These are phyloP conservation scores for Acanthochlamys bracteata DNA, from an alignment of 106 monocot species.

Conservation along the genomic window DNA sequence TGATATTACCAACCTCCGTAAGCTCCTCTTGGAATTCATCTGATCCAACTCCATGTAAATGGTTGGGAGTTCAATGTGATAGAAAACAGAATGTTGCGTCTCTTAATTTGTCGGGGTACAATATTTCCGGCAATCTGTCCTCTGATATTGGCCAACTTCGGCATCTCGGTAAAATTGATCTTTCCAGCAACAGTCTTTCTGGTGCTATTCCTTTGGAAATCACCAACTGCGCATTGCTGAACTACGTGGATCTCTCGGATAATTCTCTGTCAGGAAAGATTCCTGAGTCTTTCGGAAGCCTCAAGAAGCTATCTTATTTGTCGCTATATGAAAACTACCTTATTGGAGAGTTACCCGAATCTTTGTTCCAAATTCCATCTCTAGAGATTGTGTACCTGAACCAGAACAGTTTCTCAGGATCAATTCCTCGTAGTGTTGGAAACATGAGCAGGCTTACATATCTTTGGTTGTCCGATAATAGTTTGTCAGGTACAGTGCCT, in stretches of 20 bases:
- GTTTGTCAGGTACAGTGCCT: constrained; percentile 49
- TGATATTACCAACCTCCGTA: constrained; percentile 31
- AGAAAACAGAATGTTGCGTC: constrained; percentile 16
- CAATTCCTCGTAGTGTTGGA: constrained; percentile 31
- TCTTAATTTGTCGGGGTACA: constrained; percentile 20
- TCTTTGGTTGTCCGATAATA: constrained; percentile 48
- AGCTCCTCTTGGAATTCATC: constrained; percentile 49
- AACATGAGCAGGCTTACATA: constrained; percentile 16
- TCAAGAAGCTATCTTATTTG: constrained; percentile 25
- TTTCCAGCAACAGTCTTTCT: constrained; percentile 26
- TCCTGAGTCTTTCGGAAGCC: constrained; percentile 30
- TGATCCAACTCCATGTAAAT: constrained; percentile 41
- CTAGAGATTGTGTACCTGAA: constrained; percentile 41
- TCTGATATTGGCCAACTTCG: constrained; percentile 37
- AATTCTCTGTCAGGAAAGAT: constrained; percentile 54
- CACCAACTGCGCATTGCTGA: constrained; percentile 49
- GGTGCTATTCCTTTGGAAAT: constrained; percentile 49
- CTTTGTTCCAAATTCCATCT: constrained; percentile 22
- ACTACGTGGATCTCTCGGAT: constrained; percentile 43
- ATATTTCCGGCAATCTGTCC: constrained; percentile 43
- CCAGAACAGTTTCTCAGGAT: constrained; percentile 46
- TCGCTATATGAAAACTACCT: constrained; percentile 48
- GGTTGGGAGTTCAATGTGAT: constrained; percentile 42
- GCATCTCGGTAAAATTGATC: constrained; percentile 28
- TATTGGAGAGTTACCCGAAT: constrained; percentile 38